A percentile compares a stretch with the other conserved stretches of the same genome.
phyloP scores from a whole-genome alignment of 768 basidiomycete genomes.

The Russula compacta region DNA sequence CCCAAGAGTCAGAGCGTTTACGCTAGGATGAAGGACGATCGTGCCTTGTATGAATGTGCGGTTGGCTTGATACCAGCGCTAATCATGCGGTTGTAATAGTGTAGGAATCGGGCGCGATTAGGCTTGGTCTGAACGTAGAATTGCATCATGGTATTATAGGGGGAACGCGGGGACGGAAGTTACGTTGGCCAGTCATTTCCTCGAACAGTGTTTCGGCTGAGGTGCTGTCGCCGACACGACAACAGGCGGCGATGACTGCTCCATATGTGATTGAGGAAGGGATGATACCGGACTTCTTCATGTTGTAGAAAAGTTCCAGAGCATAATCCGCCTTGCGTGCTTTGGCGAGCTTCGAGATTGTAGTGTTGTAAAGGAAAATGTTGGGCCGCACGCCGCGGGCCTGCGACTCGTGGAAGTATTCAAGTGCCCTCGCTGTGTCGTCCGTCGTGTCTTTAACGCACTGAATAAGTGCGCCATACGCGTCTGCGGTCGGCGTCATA shows the following conservation, averaged over 20 bases:
- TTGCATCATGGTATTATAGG: conserved; percentile 99
- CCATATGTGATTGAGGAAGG: conserved; percentile 92
- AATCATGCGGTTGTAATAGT: conserved; percentile 63
- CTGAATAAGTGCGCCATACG: conserved; percentile 86
- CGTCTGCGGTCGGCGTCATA: conserved; percentile 73
- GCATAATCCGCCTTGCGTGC: conserved; percentile 91
- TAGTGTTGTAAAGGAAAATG: conserved; percentile 90
- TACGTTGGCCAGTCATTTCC: conserved; percentile 68
- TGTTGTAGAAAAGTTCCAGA: conserved; percentile 76
- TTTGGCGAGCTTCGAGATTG: conserved; percentile 91
- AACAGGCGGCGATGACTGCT: conserved; percentile 88
- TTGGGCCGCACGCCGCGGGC: conserved; percentile 63
- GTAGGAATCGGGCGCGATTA: conserved; percentile 63
- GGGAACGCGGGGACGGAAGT: conserved; percentile 83
- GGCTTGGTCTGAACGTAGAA: conserved; percentile 88
- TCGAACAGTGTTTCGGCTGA: conserved; percentile 76
- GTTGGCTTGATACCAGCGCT: conserved; percentile 60
- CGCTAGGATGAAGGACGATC: conserved; percentile 15
- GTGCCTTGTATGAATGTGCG: conserved; percentile 89
- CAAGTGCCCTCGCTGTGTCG: conserved; percentile 80
- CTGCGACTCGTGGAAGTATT: conserved; percentile 74
- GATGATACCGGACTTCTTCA: conserved; percentile 55
- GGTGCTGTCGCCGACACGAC: conserved; percentile 78
- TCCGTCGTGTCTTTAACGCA: conserved; percentile 91
- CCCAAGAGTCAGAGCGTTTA: conserved; percentile 8